A percentile compares a stretch with the other conserved stretches of the same genome.
phyloP scores from a whole-genome alignment of 805 yeast species.

The Priceomyces melissophilus region DNA sequence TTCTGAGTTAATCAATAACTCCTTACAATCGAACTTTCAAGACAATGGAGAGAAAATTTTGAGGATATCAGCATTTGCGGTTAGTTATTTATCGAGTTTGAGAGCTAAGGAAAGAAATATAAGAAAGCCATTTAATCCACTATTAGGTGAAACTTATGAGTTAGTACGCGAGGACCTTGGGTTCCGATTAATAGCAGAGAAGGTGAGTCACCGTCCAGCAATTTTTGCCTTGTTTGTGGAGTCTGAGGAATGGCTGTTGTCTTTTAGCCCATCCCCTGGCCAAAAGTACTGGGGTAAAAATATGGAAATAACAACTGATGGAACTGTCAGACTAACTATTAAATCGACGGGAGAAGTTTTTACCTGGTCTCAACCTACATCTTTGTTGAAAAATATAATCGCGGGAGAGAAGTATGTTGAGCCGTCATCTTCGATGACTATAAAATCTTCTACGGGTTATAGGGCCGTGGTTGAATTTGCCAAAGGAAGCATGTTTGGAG shows the following conservation, averaged over 20 bases:
- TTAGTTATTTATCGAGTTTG: constrained; percentile 65
- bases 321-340: constrained; percentile 57
- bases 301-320: constrained; percentile 75
- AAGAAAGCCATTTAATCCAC: constrained; percentile 92
- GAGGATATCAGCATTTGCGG: constrained; percentile 78
- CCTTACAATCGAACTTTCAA: constrained; percentile 43
- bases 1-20: constrained; percentile 59
- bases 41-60: constrained; percentile 57
- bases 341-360: constrained; percentile 66
- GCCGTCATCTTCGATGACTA: constrained; percentile 66
- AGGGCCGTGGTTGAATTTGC: constrained; percentile 73
- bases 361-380: constrained; percentile 79
- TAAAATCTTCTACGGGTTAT: constrained; percentile 66
- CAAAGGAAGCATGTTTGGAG: constrained; percentile 78
- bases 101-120: constrained; percentile 71
- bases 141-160: constrained; percentile 91
- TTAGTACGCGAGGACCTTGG: constrained; percentile 81
- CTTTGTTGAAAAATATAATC: constrained; percentile 77
- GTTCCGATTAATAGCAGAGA: constrained; percentile 73
- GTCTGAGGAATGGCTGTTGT: constrained; percentile 63
- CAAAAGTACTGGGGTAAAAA: constrained; percentile 97
- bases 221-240: constrained; percentile 81
- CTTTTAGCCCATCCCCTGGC: constrained; percentile 63
- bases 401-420: constrained; percentile 96
- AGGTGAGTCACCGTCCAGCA: constrained; percentile 84